Evolutionary conservation across 371 early-diverging fungal genomes (phyloP), one percentile per base, ranked within the genome.

Genomic region (Mycotypha africana): DNA sequence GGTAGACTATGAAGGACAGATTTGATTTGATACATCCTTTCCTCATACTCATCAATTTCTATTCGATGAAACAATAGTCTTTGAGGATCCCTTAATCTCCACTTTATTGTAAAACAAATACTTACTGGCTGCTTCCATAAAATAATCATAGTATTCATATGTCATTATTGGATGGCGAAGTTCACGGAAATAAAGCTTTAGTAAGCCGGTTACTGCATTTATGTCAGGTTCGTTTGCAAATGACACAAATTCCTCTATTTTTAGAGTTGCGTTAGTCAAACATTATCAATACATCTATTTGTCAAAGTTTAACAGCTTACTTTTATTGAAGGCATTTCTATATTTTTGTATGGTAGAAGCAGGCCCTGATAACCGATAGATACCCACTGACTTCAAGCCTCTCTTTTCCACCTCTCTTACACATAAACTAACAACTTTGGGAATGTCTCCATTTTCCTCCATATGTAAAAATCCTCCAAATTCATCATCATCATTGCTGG

Each of bases 171-270:
- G 90, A 39, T 86, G 81, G 12, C 70, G 68, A 28, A 92, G 71
- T 58, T 92, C 92, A 12, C 92, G 74, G 47, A 92, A 86, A 58
- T 87, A 92, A 12, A 86, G 76, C 56, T 92, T 92, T 23, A 92
- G 63, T 10, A 86, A 51, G 2, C 86, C 83, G 0, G 92, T 77
- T 10, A 87, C 74, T 6, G 79, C 86, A 54, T 90, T 90, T 45
- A 92, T 80, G 60, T 92, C 92, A 10, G 62, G 65, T 32, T 79
- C 80, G 2, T 72, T 65, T 10, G 60, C 62, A 32, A 87, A 56
- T 21, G 61, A 58, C 5, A 81, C 65, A 21, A 36, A 16, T 15
- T 65, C 68, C 41, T 54, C 65, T 69, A 45, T 21, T 22, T 17
- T 5, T 1, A 28, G 19, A 16, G 9, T 20, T 30, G 19, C 7